phyloP scores from a whole-genome alignment of 257 asterid genomes.

The Petunia axillaris region DNA sequence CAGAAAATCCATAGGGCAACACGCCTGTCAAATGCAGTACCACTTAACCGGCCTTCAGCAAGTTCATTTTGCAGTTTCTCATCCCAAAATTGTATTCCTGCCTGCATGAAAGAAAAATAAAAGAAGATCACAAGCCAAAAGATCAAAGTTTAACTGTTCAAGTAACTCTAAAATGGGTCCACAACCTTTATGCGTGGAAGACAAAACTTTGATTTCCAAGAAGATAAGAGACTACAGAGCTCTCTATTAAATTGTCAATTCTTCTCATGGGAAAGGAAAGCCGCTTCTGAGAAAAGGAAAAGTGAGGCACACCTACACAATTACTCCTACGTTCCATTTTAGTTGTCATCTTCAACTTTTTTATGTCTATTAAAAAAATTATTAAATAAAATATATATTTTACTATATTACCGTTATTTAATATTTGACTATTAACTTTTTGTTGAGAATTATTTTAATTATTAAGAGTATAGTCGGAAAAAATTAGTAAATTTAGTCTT shows the following conservation, averaged over 20 bases:
- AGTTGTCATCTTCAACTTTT: no score
- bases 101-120: constrained; percentile 51
- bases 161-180: constrained; percentile 9
- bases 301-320: not conserved
- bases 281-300: not conserved
- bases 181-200: constrained; percentile 10
- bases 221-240: not conserved
- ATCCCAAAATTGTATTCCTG: constrained; percentile 99
- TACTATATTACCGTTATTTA: no score
- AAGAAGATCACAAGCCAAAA: not conserved
- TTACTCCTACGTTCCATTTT: no score
- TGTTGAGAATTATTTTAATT: no score
- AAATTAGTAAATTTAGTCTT: no score
- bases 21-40: constrained; percentile 91
- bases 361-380: no score
- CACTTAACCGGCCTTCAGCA: constrained; percentile 84
- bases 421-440: no score
- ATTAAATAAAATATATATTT: no score
- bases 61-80: constrained; percentile 90
- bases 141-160: constrained; percentile 19
- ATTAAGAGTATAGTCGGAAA: no score
- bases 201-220: constrained; percentile 15
- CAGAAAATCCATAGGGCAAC: constrained; percentile 11
- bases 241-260: constrained; percentile 4
- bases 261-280: constrained; percentile 13